Conservation (phyloP, 2,329 filamentous ascomycete species). For the Talaromyces sp. region DNA sequence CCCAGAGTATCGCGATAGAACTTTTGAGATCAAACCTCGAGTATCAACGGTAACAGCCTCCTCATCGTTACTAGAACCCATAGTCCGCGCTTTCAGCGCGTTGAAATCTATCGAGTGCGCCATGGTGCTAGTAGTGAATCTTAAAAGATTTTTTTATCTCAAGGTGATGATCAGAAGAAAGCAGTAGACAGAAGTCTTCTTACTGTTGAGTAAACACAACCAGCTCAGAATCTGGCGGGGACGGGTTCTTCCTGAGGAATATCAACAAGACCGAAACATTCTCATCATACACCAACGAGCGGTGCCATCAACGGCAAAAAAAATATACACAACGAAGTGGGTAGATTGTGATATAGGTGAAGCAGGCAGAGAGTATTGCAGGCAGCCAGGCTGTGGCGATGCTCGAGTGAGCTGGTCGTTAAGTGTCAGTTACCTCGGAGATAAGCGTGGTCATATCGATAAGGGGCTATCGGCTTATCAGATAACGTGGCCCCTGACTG, state of each 20-base stretch:
- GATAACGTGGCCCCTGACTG: constrained; percentile 1
- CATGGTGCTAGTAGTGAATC: constrained; percentile 46
- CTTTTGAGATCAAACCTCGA: constrained; percentile 93
- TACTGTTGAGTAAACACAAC: background rate
- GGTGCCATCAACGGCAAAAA: background rate
- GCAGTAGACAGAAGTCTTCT: background rate
- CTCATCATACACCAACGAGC: background rate
- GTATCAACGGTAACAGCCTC: constrained; percentile 98
- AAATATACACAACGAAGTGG: background rate
- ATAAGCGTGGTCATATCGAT: constrained; percentile 10
- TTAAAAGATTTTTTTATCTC: background rate
- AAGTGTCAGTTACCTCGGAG: background rate
- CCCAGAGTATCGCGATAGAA: constrained; percentile 90
- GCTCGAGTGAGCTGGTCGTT: background rate
- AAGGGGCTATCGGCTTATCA: constrained; percentile 11
- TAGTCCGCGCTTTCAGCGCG: constrained; percentile 77
- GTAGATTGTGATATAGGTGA: background rate
- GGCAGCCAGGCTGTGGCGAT: background rate
- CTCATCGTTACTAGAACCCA: constrained; percentile 82
- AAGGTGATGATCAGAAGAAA: background rate
- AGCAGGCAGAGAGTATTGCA: background rate
- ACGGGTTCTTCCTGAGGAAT: background rate
- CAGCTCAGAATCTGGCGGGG: background rate
- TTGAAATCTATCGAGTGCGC: constrained; percentile 65
- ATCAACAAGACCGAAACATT: background rate